phyloP scores from a whole-genome alignment of 1,284 basidiomycete species.

The Cutaneotrichosporon curvatum region DNA sequence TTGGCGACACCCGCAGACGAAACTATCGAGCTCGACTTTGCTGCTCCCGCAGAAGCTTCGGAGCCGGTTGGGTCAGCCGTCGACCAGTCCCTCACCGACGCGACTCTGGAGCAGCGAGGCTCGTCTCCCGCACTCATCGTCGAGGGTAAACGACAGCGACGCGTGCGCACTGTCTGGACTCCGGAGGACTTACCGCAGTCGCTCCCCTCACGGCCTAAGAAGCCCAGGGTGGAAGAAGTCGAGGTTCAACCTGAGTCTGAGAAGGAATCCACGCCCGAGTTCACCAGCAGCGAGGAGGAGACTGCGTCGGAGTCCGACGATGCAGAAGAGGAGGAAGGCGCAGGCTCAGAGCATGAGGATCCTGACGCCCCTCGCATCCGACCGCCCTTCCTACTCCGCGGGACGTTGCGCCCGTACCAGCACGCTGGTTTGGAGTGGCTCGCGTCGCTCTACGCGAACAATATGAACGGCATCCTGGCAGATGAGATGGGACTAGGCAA shows the following conservation, averaged over 20 bases:
- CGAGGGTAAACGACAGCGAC: slow-evolving; percentile 33
- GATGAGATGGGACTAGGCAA: slow-evolving; percentile 92
- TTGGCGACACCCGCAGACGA: not conserved
- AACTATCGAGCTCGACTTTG: not conserved
- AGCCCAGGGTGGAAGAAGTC: slow-evolving; percentile 21
- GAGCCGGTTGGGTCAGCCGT: too few species aligned
- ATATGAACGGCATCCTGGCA: slow-evolving; percentile 73
- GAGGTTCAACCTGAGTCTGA: slow-evolving; percentile 11
- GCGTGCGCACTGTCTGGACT: slow-evolving; percentile 32
- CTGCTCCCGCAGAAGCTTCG: too few species aligned
- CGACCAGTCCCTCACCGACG: slow-evolving; percentile 35
- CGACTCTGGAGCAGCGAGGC: slow-evolving; percentile 16
- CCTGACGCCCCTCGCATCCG: slow-evolving; percentile 58
- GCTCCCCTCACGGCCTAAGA: slow-evolving; percentile 16
- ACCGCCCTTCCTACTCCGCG: slow-evolving; percentile 75
- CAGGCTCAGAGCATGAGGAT: slow-evolving; percentile 41
- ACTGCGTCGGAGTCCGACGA: slow-evolving; percentile 22
- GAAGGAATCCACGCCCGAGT: slow-evolving; percentile 7
- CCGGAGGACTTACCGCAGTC: slow-evolving; percentile 25
- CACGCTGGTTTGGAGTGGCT: slow-evolving; percentile 94
- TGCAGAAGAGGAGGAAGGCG: slow-evolving; percentile 16
- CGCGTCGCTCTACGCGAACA: slow-evolving; percentile 75
- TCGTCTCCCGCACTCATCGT: slow-evolving; percentile 21
- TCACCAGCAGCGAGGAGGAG: slow-evolving; percentile 11
- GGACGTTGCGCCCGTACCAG: slow-evolving; percentile 85